phyloP scores from a whole-genome alignment of 2,329 filamentous ascomycete species.

The Fusarium staphyleae region DNA sequence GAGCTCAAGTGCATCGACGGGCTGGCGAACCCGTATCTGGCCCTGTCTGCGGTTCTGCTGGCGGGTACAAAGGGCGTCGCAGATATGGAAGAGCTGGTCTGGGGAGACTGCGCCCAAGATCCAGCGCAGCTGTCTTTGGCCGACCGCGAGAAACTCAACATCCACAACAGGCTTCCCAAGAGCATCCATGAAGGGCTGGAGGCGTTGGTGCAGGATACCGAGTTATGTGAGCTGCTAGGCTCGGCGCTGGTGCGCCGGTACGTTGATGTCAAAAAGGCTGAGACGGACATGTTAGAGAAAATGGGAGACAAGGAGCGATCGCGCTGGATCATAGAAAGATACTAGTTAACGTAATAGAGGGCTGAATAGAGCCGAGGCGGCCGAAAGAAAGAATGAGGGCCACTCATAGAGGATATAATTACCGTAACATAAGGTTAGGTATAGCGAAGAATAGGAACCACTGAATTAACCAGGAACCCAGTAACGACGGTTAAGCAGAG shows the following conservation, averaged over 20 bases:
- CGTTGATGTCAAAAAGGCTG: conserved; percentile 63
- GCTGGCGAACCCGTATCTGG: conserved; percentile 79
- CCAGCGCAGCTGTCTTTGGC: conserved; percentile 57
- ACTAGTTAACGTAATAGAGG: conserved; percentile 46
- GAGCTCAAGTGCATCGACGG: conserved; percentile 83
- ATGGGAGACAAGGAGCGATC: conserved; percentile 58
- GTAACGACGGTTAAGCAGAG: not conserved
- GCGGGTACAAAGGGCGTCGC: conserved; percentile 43
- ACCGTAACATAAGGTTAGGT: no score
- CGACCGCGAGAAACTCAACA: conserved; percentile 60
- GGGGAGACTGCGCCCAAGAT: conserved; percentile 62
- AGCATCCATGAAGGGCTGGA: conserved; percentile 62
- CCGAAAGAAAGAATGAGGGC: not conserved
- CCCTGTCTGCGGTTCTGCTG: conserved; percentile 44
- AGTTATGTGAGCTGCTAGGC: conserved; percentile 56
- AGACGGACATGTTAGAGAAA: conserved; percentile 51
- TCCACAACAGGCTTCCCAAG: conserved; percentile 61
- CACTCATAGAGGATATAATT: not conserved
- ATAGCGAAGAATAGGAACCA: not conserved
- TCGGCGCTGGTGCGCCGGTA: conserved; percentile 63
- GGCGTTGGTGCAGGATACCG: conserved; percentile 56
- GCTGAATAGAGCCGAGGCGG: not conserved
- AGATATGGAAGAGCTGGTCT: conserved; percentile 49
- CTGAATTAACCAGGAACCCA: not conserved
- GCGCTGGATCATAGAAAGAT: conserved; percentile 71